A percentile compares a stretch with the other conserved stretches of the same genome.
Evolutionary conservation across 2,329 filamentous ascomycete genomes (phyloP).

Genomic region (Lanzia echinophila): DNA sequence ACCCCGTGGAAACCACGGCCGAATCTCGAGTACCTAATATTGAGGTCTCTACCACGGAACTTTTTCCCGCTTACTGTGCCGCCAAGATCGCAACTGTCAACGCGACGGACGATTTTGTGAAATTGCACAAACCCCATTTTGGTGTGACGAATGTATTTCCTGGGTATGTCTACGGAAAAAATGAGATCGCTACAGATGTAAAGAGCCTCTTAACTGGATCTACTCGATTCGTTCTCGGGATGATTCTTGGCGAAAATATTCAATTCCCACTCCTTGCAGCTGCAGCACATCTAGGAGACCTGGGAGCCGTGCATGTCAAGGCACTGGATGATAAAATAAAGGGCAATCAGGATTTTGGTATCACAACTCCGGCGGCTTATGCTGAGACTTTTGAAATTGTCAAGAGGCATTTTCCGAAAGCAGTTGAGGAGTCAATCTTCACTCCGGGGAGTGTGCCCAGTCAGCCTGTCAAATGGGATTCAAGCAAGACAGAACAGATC

Average conservation of each 20-base stretch:
- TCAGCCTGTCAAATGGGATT: background rate
- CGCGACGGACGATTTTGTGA: background rate
- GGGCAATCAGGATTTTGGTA: background rate
- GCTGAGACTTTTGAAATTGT: background rate
- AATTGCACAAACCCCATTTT: background rate
- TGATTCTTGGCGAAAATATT: background rate
- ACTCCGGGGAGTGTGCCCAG: background rate
- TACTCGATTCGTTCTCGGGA: background rate
- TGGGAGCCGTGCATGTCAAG: background rate
- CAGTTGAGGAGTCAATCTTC: background rate
- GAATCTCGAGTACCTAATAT: background rate
- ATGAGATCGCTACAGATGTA: background rate
- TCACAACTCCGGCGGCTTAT: background rate
- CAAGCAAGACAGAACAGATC: background rate
- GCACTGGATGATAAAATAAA: background rate
- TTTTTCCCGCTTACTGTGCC: slow-evolving; percentile 1
- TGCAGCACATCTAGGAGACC: background rate
- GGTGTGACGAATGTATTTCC: background rate
- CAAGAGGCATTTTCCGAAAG: slow-evolving; percentile 3
- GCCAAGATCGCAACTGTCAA: slow-evolving; percentile 3
- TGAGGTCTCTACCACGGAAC: background rate
- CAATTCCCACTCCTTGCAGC: background rate
- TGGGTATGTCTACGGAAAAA: background rate
- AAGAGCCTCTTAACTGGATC: background rate
- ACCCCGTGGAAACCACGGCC: background rate